Evolutionary conservation across 345 rosid species (phyloP), one percentile per base, ranked within the genome.

Genomic region (Boechera retrofracta): DNA sequence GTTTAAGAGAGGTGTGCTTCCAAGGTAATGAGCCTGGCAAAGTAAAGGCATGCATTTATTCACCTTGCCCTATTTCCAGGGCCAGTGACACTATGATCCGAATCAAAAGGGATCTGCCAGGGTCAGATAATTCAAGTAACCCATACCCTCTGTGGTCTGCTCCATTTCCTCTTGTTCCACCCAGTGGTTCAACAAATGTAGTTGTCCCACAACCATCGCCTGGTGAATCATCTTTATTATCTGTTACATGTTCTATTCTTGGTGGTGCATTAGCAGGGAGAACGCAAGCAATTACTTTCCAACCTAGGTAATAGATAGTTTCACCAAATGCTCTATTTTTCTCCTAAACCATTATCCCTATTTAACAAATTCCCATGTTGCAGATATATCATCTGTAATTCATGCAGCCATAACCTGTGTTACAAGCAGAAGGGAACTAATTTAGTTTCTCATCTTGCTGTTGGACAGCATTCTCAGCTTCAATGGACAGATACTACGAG

Each of bases 361-460:
- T 57, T 59, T 35, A 66, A 48, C 31, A 31, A 7, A 57, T 41
- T 41, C 51, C 42, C 35, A 52, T 78, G 69, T 33, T 75, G 82
- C 89, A 94, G 98, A 85, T 94, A 85, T 79, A 85, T 94, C 47
- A 90, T 94, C 68, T 83, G 93, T 68, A 94, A 94, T 80, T 93
- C 96, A 53, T 89, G 98, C 81, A 85, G 94, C 87, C 89, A 80
- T 69, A 88, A 88, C 76, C 73, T 94, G 41, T 89, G 85, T 65
- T 94, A 83, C 79, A 91, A 86, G 86, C 98, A 94, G 88, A 91
- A 90, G 77, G 95, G 98, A 77, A 91, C 96, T 44, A 86, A 86
- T 80, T 28, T 71, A 71, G 81, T 82, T 71, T 83, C 83, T 72
- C 84, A 88, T 71, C 82, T 94, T 86, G 92, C 84, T 47, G 61